These are phyloP conservation scores for Volvariella surrecta DNA, from an alignment of 1,284 basidiomycete species.

Conservation along the genomic window DNA sequence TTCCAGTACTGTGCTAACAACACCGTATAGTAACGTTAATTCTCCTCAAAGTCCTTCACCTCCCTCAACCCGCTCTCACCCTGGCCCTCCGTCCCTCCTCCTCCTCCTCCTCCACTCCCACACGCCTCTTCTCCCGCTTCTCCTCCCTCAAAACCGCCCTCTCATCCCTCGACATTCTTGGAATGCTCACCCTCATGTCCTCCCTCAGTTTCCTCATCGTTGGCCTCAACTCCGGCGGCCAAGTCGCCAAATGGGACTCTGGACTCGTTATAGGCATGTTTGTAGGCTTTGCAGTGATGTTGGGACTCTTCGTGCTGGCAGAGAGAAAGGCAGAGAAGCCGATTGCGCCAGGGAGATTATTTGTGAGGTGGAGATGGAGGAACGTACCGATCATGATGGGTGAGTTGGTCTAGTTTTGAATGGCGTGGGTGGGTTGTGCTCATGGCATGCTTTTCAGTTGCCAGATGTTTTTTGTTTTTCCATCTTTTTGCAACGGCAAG, in stretches of 20 bases:
- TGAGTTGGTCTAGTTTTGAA: conserved; percentile 10
- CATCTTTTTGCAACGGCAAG: conserved; percentile 22
- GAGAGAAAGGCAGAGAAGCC: conserved; percentile 16
- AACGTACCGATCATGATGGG: conserved; percentile 24
- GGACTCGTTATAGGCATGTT: not conserved
- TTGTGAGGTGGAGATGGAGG: conserved; percentile 22
- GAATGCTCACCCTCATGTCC: not conserved
- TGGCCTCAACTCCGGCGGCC: not conserved
- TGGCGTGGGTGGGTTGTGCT: too few species aligned
- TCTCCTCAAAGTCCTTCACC: conserved; percentile 7
- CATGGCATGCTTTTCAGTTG: conserved; percentile 11
- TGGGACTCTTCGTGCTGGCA: not conserved
- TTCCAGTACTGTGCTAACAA: not conserved
- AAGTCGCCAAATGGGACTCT: not conserved
- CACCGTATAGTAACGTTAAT: conserved; percentile 21
- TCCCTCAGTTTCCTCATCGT: not conserved
- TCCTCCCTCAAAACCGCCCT: not conserved
- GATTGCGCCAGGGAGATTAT: conserved; percentile 19
- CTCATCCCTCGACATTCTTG: not conserved
- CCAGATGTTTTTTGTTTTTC: conserved; percentile 22
- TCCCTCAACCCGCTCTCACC: not conserved
- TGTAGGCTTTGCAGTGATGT: not conserved
- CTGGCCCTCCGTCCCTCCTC: too few species aligned
- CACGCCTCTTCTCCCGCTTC: too few species aligned
- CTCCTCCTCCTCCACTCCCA: too few species aligned